phyloP scores from a whole-genome alignment of 805 yeast genomes.

The Myxozyma geophila region DNA sequence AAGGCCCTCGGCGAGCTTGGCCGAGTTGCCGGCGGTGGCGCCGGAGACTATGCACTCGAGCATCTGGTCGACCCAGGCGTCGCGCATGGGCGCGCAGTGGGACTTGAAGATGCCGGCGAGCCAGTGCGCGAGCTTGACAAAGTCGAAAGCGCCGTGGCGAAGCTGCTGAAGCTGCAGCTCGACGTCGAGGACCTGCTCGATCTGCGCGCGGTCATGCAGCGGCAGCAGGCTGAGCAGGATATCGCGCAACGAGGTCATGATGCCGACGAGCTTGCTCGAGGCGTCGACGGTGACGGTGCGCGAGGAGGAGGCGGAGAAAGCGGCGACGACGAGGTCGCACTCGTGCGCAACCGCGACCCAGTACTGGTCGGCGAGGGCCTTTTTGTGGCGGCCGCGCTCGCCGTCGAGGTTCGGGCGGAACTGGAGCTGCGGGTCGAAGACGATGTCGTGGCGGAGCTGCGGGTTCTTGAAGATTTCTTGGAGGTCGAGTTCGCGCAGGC shows the following conservation, averaged over 20 bases:
- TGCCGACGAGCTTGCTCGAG: conserved; percentile 57
- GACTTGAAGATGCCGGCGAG: conserved; percentile 76
- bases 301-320: conserved; percentile 27
- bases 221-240: conserved; percentile 78
- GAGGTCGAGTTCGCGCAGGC: conserved; percentile 82
- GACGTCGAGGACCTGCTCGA: conserved; percentile 74
- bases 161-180: conserved; percentile 78
- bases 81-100: conserved; percentile 97
- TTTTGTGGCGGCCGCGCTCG: conserved; percentile 83
- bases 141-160: conserved; percentile 65
- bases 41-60: conserved; percentile 52
- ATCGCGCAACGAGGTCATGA: conserved; percentile 78
- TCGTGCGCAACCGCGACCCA: conserved; percentile 80
- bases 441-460: conserved; percentile 87
- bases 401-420: conserved; percentile 91
- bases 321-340: conserved; percentile 48
- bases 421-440: conserved; percentile 89
- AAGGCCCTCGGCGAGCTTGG: conserved; percentile 70
- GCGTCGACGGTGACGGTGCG: conserved; percentile 12
- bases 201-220: conserved; percentile 67
- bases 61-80: conserved; percentile 86
- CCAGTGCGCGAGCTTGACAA: conserved; percentile 72
- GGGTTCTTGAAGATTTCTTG: conserved; percentile 90
- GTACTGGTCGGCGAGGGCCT: conserved; percentile 73
- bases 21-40: conserved; percentile 17